These are phyloP conservation scores for Skeletonema potamos DNA, from an alignment of 108 stramenopile species.

Conservation along the genomic window DNA sequence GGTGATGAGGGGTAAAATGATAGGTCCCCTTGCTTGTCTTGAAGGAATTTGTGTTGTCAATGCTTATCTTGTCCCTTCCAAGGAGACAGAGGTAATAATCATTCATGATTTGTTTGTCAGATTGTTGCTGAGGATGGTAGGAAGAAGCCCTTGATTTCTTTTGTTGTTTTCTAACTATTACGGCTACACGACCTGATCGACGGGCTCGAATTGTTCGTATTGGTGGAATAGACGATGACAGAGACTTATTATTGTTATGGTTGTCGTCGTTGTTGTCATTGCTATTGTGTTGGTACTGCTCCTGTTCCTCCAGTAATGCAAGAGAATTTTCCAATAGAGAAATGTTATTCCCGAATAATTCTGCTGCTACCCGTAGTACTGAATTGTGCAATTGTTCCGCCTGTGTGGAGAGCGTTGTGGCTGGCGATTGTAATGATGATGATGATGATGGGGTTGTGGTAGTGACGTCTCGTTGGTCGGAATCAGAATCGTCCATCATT, in stretches of 20 bases:
- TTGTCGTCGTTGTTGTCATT: constrained; percentile 2
- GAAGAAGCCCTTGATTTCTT: constrained; percentile 1
- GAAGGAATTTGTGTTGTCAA: not conserved
- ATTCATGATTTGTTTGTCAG: not conserved
- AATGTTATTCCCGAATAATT: constrained; percentile 14
- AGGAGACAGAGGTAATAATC: constrained; percentile 38
- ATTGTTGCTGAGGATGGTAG: not conserved
- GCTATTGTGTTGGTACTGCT: not conserved
- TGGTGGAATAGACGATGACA: not conserved
- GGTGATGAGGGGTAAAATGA: not conserved
- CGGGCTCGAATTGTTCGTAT: constrained; percentile 27
- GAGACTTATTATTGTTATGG: not conserved
- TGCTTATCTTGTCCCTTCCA: constrained; percentile 8
- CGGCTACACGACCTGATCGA: constrained; percentile 21
- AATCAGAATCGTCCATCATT: not conserved
- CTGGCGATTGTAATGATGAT: not conserved
- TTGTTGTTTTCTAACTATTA: constrained; percentile 23
- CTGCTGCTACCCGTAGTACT: constrained; percentile 27
- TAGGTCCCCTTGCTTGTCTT: not conserved
- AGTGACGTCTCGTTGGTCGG: not conserved
- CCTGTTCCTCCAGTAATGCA: constrained; percentile 35
- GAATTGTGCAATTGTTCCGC: constrained; percentile 13
- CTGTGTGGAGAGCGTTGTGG: not conserved
- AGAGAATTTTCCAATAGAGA: constrained; percentile 30
- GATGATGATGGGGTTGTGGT: not conserved